Conservation (phyloP, 306 rosid genomes). For the Ormosia emarginata region DNA sequence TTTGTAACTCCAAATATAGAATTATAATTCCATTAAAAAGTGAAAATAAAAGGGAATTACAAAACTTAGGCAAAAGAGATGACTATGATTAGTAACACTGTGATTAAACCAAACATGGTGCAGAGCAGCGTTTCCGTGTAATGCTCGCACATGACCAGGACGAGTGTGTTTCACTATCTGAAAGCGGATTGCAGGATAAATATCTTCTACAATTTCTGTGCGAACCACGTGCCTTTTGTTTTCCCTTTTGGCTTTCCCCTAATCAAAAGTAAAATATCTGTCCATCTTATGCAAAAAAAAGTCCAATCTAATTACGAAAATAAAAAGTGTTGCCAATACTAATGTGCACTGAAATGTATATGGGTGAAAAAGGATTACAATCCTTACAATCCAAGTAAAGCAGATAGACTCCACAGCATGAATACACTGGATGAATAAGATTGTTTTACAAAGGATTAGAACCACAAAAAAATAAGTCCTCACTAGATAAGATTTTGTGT, state of each 20-base stretch:
- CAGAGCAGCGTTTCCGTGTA: not conserved
- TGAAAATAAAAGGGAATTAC: not conserved
- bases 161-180: no score
- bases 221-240: no score
- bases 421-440: not conserved
- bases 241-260: not conserved
- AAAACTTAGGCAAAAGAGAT: not conserved
- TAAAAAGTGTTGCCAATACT: not conserved
- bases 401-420: not conserved
- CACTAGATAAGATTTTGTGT: not conserved
- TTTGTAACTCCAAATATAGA: not conserved
- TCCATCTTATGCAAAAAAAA: not conserved
- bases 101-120: not conserved
- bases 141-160: not conserved
- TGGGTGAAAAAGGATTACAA: not conserved
- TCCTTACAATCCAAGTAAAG: not conserved
- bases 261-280: not conserved
- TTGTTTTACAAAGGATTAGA: not conserved
- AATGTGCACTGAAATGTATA: not conserved
- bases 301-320: not conserved
- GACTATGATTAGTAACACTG: not conserved
- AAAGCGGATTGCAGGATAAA: no score
- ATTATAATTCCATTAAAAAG: not conserved
- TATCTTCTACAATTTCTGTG: no score
- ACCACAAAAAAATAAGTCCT: not conserved